These are phyloP conservation scores for Sphaerulina vaccinii DNA, from an alignment of 2,329 filamentous ascomycete species.

Conservation along the genomic window DNA sequence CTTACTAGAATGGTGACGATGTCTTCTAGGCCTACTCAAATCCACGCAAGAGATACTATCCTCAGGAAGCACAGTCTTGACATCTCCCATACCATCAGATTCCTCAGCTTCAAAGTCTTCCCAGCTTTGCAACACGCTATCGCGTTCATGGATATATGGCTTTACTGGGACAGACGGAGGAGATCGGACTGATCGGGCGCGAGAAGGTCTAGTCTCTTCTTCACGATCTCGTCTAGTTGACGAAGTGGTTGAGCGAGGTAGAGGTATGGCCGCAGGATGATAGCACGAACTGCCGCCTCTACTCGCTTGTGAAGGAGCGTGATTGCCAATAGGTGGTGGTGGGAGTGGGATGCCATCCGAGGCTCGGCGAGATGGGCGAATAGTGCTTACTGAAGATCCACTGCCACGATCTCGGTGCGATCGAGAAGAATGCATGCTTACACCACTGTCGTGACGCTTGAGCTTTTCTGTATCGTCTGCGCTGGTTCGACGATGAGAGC, in stretches of 20 bases:
- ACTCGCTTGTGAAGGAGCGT: conserved; percentile 17
- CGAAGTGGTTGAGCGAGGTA: conserved; percentile 20
- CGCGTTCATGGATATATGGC: conserved; percentile 16
- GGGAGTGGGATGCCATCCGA: conserved; percentile 18
- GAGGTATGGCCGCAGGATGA: conserved; percentile 29
- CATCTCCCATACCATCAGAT: conserved; percentile 42
- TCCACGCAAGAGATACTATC: conserved; percentile 49
- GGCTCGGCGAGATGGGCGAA: conserved; percentile 27
- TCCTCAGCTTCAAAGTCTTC: conserved; percentile 31
- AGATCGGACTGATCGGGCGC: conserved; percentile 3
- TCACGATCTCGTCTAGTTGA: conserved; percentile 1
- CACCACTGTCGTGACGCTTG: conserved; percentile 33
- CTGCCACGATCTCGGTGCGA: conserved; percentile 22
- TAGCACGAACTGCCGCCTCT: conserved; percentile 21
- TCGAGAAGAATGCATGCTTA: conserved; percentile 29
- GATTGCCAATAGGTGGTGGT: conserved; percentile 12
- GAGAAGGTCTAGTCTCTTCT: background rate
- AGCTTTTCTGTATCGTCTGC: conserved; percentile 23
- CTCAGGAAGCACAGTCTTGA: conserved; percentile 48
- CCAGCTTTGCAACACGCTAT: conserved; percentile 17
- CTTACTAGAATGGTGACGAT: conserved; percentile 13
- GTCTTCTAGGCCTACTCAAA: conserved; percentile 13
- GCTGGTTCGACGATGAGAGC: conserved; percentile 15
- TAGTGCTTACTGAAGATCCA: conserved; percentile 33
- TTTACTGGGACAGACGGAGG: conserved; percentile 11